Base-by-base conservation (phyloP, 177 flowering plant genomes). In the Vitis hybrid region DNA sequence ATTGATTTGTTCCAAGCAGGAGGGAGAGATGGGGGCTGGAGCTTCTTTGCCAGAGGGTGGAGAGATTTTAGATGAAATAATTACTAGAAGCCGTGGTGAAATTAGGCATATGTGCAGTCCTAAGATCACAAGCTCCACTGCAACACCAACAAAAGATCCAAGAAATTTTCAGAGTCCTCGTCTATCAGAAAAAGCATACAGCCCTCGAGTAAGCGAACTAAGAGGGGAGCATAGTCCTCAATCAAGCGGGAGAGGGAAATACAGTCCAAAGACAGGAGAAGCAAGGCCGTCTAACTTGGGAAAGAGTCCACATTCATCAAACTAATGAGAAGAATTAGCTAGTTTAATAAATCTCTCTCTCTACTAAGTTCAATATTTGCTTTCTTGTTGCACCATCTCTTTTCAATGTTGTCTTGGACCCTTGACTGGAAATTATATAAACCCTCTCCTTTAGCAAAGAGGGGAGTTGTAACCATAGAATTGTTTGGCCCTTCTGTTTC, bases 51-150 rank as follows among this genome's bases (percentile, higher is more conserved):
- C 84, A 17, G 92, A 84, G 11, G 90, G 86, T 54, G 89, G 86
- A 41, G 99, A 96, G 78, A 80, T 94, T 9, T 76, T 96, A 56
- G 99, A 96, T 57, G 97, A 84, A 69, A 84, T 89, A 6, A 81
- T 96, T 8, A 94, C 97, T 12, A 83, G 97, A 80, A 92, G 97
- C 81, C 83, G 99, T 1, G 98, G 98, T 46, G 98, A 96, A 77
- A 79, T 94, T 53, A 82, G 88, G 74, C 93, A 73, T 13, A 75
- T 74, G 0, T 61, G 79, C 72, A 96, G 99, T 76, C 90, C 97
- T 41, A 96, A 88, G 74, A 71, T 96, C 65, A 88, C 93, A 65
- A 96, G 99, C 74, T 86, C 95, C 55, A 84, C 91, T 15, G 57
- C 87, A 64, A 91, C 99, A 2, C 98, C 98, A 41, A 69, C 68